A percentile compares a stretch with the other conserved stretches of the same genome.
These are phyloP conservation scores for Nothopassalora personata DNA, from an alignment of 2,329 filamentous ascomycete species.

Conservation along the genomic window DNA sequence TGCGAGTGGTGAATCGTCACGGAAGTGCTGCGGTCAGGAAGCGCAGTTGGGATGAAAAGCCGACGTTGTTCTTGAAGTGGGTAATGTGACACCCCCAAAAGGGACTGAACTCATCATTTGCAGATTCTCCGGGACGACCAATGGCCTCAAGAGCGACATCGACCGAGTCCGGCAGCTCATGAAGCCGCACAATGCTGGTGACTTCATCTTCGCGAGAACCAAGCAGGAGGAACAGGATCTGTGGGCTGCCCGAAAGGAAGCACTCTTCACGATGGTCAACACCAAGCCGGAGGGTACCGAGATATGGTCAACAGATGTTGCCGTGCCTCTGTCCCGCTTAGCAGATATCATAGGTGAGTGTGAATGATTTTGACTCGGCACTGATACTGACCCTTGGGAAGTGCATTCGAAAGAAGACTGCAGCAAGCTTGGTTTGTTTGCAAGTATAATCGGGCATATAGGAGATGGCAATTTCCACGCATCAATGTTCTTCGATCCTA, in stretches of 20 bases:
- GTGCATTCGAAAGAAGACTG: slow-evolving; percentile 78
- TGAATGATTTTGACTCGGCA: neutral
- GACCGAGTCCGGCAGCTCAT: slow-evolving; percentile 63
- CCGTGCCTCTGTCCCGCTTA: slow-evolving; percentile 56
- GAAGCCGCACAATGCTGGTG: slow-evolving; percentile 33
- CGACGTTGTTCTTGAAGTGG: slow-evolving; percentile 65
- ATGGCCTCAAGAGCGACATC: slow-evolving; percentile 72
- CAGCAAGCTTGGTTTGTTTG: slow-evolving; percentile 78
- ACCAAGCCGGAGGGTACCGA: slow-evolving; percentile 52
- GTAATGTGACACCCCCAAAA: neutral
- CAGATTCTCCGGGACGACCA: slow-evolving; percentile 74
- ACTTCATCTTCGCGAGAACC: slow-evolving; percentile 19
- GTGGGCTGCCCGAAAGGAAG: slow-evolving; percentile 58
- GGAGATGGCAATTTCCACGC: slow-evolving; percentile 95
- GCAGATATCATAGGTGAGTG: slow-evolving; percentile 51
- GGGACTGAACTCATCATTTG: neutral
- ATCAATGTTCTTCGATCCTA: slow-evolving; percentile 79
- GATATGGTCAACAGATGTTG: slow-evolving; percentile 58
- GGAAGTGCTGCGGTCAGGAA: slow-evolving; percentile 57
- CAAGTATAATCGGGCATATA: slow-evolving; percentile 81
- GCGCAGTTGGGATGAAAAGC: slow-evolving; percentile 67
- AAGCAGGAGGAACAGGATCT: slow-evolving; percentile 31
- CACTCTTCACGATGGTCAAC: slow-evolving; percentile 57
- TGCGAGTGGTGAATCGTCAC: slow-evolving; percentile 69
- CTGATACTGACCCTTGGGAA: neutral